A percentile compares a stretch with the other conserved stretches of the same genome.
phyloP scores from a whole-genome alignment of 208 protist genomes.

The Wallacemonas sp. region DNA sequence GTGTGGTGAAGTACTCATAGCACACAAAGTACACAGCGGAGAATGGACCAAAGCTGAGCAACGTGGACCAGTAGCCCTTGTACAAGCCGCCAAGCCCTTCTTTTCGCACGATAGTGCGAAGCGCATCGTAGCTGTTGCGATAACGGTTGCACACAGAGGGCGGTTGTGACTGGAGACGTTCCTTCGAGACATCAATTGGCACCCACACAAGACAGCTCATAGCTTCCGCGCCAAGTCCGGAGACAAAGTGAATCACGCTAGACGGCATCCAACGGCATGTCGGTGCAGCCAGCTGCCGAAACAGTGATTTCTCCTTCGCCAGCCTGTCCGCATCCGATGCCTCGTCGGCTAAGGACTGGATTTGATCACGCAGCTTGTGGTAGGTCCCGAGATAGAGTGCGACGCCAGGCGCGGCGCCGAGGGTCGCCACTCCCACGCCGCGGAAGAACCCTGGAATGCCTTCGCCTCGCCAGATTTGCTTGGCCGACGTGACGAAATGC shows the following conservation, averaged over 20 bases:
- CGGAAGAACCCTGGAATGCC: conserved; percentile 79
- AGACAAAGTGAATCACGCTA: conserved; percentile 45
- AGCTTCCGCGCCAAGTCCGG: conserved; percentile 74
- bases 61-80: conserved; percentile 81
- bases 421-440: conserved; percentile 64
- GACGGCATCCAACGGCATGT: conserved; percentile 11
- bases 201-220: conserved; percentile 88
- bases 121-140: conserved; percentile 53
- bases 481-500: conserved; percentile 15
- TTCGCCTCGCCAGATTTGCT: conserved; percentile 45
- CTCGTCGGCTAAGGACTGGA: neutral
- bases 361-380: conserved; percentile 24
- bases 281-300: neutral
- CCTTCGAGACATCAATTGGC: conserved; percentile 86
- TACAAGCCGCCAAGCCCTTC: conserved; percentile 82
- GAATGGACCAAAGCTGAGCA: conserved; percentile 87
- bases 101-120: conserved; percentile 48
- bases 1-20: conserved; percentile 60
- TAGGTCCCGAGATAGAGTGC: conserved; percentile 82
- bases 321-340: neutral
- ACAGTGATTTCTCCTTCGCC: neutral
- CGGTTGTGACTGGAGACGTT: conserved; percentile 83
- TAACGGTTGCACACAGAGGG: conserved; percentile 55
- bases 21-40: conserved; percentile 88
- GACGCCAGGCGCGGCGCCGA: conserved; percentile 74